Evolutionary conservation across 2,329 filamentous ascomycete species (phyloP).

Genomic region (Metarhizium brunneum): DNA sequence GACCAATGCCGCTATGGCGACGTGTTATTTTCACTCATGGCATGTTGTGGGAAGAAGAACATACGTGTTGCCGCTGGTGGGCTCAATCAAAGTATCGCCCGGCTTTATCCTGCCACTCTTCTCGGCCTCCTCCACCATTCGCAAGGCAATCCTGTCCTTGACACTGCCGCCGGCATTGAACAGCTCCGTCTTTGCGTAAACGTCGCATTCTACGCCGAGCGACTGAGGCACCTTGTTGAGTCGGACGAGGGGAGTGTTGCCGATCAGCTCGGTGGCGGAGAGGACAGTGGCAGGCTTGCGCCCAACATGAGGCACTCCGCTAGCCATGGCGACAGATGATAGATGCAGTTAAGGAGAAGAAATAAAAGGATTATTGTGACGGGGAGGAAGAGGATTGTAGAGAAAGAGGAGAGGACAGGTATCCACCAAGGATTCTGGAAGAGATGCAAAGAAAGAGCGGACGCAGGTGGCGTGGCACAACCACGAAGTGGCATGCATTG

Average conservation of each 20-base stretch:
- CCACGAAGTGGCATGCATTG: no score
- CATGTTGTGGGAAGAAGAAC: constrained; percentile 10
- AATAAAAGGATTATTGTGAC: not conserved
- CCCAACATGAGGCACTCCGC: constrained; percentile 4
- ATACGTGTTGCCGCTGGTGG: constrained; percentile 88
- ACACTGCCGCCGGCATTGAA: constrained; percentile 93
- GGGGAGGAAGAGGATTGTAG: not conserved
- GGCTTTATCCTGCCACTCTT: constrained; percentile 87
- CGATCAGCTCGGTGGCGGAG: constrained; percentile 79
- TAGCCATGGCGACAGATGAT: not conserved
- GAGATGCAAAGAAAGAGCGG: no score
- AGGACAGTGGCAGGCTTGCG: constrained; percentile 32
- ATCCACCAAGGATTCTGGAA: no score
- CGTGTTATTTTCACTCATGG: not conserved
- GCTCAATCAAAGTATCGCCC: constrained; percentile 94
- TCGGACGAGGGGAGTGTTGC: constrained; percentile 89
- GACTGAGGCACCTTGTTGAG: constrained; percentile 90
- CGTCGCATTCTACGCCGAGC: constrained; percentile 76
- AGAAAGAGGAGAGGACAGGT: not conserved
- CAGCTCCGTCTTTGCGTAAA: constrained; percentile 86
- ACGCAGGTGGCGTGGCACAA: no score
- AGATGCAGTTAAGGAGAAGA: not conserved
- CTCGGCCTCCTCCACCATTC: constrained; percentile 97
- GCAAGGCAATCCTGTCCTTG: constrained; percentile 89
- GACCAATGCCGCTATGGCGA: constrained; percentile 66